phyloP scores from a whole-genome alignment of 345 rosid species.

The Gossypium longicalyx region DNA sequence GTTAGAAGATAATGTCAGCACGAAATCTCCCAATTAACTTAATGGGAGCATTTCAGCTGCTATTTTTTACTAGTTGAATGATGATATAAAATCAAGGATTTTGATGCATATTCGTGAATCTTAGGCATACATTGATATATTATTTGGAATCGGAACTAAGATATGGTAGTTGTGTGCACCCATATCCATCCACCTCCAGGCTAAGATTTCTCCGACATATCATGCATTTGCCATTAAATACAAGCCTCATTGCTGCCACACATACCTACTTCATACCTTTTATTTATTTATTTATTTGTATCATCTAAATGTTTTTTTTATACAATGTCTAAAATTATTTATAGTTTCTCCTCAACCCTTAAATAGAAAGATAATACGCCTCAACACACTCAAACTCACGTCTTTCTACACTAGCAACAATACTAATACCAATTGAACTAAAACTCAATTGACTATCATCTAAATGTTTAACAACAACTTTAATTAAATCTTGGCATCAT shows the following conservation, averaged over 20 bases:
- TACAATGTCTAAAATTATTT: accelerated
- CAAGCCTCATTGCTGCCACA: background rate
- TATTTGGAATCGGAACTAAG: background rate
- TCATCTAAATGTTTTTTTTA: background rate
- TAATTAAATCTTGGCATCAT: too few species aligned
- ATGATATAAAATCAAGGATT: too few species aligned
- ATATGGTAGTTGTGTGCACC: constrained; percentile 1
- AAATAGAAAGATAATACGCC: too few species aligned
- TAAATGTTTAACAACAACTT: too few species aligned
- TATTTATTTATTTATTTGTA: background rate
- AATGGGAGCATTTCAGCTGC: too few species aligned
- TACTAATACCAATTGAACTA: too few species aligned
- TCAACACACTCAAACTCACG: accelerated
- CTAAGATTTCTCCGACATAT: background rate
- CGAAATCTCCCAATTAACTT: too few species aligned
- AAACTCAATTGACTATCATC: too few species aligned
- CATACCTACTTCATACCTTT: background rate
- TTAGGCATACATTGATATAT: background rate
- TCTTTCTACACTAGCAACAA: accelerated
- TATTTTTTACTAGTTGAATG: too few species aligned
- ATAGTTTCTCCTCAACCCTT: accelerated
- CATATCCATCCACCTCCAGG: background rate
- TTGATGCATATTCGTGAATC: too few species aligned
- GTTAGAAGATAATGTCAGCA: too few species aligned
- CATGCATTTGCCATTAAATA: constrained; percentile 10